A percentile compares a stretch with the other conserved stretches of the same genome.
phyloP scores from a whole-genome alignment of 768 basidiomycete genomes.

The Goffeauzyma gilvescens region DNA sequence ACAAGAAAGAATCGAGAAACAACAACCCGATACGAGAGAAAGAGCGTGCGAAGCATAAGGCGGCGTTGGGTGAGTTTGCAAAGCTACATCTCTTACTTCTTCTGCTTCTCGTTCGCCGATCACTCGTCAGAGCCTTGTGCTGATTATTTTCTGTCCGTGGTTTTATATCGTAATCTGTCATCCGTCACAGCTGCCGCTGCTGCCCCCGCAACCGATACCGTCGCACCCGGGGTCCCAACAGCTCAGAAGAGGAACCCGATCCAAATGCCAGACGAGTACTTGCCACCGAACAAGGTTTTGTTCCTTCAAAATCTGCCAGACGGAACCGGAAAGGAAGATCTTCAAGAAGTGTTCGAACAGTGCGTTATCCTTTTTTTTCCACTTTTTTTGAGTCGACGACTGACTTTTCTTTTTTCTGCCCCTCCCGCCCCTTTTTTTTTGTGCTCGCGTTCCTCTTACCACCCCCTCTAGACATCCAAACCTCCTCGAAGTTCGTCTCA shows the following conservation, averaged over 20 bases:
- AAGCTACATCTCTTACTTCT: not conserved
- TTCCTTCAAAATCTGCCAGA: conserved; percentile 96
- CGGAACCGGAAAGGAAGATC: conserved; percentile 74
- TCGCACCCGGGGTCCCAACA: conserved; percentile 35
- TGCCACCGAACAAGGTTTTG: conserved; percentile 96
- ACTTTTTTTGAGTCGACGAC: not conserved
- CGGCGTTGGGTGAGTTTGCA: conserved; percentile 48
- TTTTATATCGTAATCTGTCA: not conserved
- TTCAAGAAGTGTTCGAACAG: conserved; percentile 80
- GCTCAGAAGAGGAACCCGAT: too few species aligned
- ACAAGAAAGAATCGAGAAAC: conserved; percentile 68
- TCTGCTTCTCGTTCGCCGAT: not conserved
- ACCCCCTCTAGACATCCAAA: conserved; percentile 81
- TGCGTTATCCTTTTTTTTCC: conserved; percentile 34
- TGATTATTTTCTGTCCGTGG: too few species aligned
- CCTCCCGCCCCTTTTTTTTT: not conserved
- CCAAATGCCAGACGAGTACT: conserved; percentile 98
- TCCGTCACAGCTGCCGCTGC: conserved; percentile 33
- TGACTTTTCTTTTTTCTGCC: not conserved
- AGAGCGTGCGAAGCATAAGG: conserved; percentile 58
- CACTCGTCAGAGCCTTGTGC: too few species aligned
- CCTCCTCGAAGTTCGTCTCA: conserved; percentile 90
- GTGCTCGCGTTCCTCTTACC: not conserved
- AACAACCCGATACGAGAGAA: conserved; percentile 80
- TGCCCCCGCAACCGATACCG: conserved; percentile 38